Percentiles rank a stretch among this genome's conserved stretches.
Evolutionary conservation across 495 filamentous ascomycete species (phyloP).

Genomic region (Neurospora sp.): DNA sequence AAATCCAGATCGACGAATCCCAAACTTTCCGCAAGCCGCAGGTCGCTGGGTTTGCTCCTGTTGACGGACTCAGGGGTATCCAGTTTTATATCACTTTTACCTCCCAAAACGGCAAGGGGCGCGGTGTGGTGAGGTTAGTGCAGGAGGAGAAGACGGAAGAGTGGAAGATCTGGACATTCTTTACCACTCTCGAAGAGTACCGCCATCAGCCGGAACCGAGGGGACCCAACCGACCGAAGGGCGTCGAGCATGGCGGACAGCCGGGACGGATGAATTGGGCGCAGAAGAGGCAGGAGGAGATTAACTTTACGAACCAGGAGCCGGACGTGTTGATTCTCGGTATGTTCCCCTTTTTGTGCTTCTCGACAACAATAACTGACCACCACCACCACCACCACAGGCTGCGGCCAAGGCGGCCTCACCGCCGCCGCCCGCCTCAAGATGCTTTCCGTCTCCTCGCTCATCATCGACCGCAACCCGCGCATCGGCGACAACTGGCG

Average conservation of each 20-base stretch:
- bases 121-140: slow-evolving; percentile 47
- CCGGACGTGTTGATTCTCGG: slow-evolving; percentile 61
- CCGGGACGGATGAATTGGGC: slow-evolving; percentile 50
- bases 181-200: slow-evolving; percentile 47
- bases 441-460: slow-evolving; percentile 52
- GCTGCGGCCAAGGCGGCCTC: slow-evolving; percentile 48
- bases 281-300: slow-evolving; percentile 46
- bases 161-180: slow-evolving; percentile 60
- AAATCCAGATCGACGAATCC: slow-evolving; percentile 41
- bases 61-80: slow-evolving; percentile 40
- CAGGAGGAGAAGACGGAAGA: slow-evolving; percentile 34
- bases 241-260: slow-evolving; percentile 39
- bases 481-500: slow-evolving; percentile 72
- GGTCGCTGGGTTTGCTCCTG: slow-evolving; percentile 31
- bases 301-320: slow-evolving; percentile 46
- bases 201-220: slow-evolving; percentile 42
- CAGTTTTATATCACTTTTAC: slow-evolving; percentile 42
- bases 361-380: background rate
- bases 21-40: slow-evolving; percentile 37
- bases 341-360: slow-evolving; percentile 16
- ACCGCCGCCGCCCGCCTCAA: slow-evolving; percentile 60
- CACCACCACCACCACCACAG: slow-evolving; percentile 21
- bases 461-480: slow-evolving; percentile 58
- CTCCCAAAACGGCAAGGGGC: slow-evolving; percentile 44
- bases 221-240: slow-evolving; percentile 37